Percentiles rank a stretch among this genome's conserved stretches.
phyloP scores from a whole-genome alignment of 2,329 filamentous ascomycete genomes.

The Chaetothyriales sp. region DNA sequence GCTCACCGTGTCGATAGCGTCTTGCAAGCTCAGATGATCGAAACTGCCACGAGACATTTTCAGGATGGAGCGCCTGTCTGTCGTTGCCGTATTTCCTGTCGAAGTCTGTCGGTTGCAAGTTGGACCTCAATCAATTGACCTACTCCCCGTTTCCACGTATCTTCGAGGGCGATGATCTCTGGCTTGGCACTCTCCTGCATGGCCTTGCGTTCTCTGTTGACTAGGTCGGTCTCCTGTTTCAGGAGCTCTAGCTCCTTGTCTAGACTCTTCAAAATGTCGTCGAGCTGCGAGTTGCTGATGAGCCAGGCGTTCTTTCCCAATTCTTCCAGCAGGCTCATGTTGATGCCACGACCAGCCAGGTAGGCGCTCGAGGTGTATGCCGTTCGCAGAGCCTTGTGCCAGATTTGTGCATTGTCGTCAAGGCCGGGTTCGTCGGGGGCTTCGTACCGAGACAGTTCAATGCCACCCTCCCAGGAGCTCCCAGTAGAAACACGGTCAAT shows the following conservation, averaged over 20 bases:
- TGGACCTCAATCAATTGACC: slow-evolving; percentile 74
- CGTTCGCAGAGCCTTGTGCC: slow-evolving; percentile 38
- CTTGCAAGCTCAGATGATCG: neutral
- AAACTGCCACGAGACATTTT: neutral
- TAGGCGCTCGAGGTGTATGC: slow-evolving; percentile 48
- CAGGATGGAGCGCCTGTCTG: neutral
- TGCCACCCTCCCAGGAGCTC: slow-evolving; percentile 44
- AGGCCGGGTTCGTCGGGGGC: slow-evolving; percentile 46
- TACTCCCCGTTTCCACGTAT: slow-evolving; percentile 66
- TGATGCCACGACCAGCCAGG: slow-evolving; percentile 41
- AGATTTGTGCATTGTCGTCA: slow-evolving; percentile 26
- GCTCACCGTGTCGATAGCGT: neutral
- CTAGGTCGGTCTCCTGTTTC: slow-evolving; percentile 55
- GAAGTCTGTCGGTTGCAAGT: slow-evolving; percentile 62
- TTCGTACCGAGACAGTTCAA: slow-evolving; percentile 76
- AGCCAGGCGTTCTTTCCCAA: slow-evolving; percentile 89
- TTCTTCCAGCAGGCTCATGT: slow-evolving; percentile 61
- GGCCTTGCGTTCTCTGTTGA: slow-evolving; percentile 56
- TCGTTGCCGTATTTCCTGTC: slow-evolving; percentile 50
- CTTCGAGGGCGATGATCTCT: slow-evolving; percentile 61
- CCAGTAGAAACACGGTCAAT: slow-evolving; percentile 52
- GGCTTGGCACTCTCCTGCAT: slow-evolving; percentile 57
- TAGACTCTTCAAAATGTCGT: slow-evolving; percentile 53
- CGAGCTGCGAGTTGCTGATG: slow-evolving; percentile 65
- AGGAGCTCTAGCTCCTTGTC: slow-evolving; percentile 61